Base-by-base conservation (phyloP, 306 rosid species). In the Herpetospermum pedunculosum region DNA sequence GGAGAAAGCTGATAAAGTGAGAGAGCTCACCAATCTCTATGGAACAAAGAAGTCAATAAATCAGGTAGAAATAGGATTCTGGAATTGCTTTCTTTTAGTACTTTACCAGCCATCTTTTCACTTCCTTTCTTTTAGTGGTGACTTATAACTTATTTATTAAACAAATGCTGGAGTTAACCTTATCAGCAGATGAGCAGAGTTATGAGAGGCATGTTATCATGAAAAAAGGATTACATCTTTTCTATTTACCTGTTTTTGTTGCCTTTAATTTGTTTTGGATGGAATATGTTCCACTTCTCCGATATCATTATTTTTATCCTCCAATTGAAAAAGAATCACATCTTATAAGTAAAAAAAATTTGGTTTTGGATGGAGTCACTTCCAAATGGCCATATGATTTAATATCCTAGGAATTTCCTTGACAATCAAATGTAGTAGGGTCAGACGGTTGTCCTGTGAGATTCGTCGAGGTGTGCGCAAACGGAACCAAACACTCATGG, bases 1-100 rank as follows among this genome's bases (percentile, higher is more conserved):
- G 72, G 29, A 77, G 77, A 87, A 41, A 79, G 52, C 18, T 5
- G 84, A 35, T 1, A 86, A 50, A 32, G 41, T 34, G 49, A 64
- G 55, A n/a, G 76, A 78, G 64, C 79, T 90, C 58, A 81, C 83
- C 37, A 59, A 48, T 67, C 28, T 65, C 14, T 85, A 71, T 60
- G 96, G 95, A 69, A 88, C 99, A 62, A 94, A 85, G 85, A 84
- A 13, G 76, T 71, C 82, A 9, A 80, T 46, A 25, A 82, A 72
- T 12, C 70, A 73, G 91, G 98, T 91, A 83, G 48, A 23, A 12
- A 60, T 25, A 4, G 38, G 54, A 43, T 68, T 23, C 37, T 43
- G 55, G 74, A 69, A 44, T 44, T 69, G 73, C 50, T 15, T 8
- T 43, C 47, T 40, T 15, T 41, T 67, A 41, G 37, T 26, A 28